A percentile compares a stretch with the other conserved stretches of the same genome.
Evolutionary conservation across 2,329 filamentous ascomycete species (phyloP).

Genomic region (Westerdykella sp.): DNA sequence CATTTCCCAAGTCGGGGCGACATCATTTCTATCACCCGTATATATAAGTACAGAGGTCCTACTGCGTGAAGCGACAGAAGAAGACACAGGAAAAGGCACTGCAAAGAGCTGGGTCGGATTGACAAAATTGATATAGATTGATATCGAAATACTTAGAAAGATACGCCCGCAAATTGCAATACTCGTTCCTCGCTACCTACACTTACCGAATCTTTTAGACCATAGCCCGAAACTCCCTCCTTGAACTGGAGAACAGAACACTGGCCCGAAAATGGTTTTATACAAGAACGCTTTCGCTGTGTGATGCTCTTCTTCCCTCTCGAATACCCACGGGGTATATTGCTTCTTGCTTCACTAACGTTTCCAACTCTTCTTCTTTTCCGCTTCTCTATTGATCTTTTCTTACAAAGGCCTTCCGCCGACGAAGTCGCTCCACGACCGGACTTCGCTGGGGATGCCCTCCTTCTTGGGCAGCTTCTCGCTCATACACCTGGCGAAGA

Average conservation of each 20-base stretch:
- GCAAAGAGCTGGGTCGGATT: too few species aligned
- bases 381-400: background rate
- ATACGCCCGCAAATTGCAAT: too few species aligned
- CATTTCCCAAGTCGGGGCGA: too few species aligned
- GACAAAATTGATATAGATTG: too few species aligned
- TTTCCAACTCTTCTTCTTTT: background rate
- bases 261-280: background rate
- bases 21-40: too few species aligned
- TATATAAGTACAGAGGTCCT: too few species aligned
- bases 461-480: constrained; percentile 86
- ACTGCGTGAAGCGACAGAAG: too few species aligned
- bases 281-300: background rate
- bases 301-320: too few species aligned
- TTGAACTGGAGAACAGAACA: background rate
- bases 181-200: background rate
- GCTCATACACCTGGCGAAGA: constrained; percentile 95
- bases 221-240: background rate
- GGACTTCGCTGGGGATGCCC: constrained; percentile 85
- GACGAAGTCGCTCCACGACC: constrained; percentile 92
- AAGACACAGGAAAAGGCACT: too few species aligned
- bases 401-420: constrained; percentile 45
- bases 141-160: too few species aligned
- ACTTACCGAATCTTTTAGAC: background rate
- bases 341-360: background rate
- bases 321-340: background rate